Conservation (phyloP, 2,329 filamentous ascomycete species). For the Aureobasidium sp. region DNA sequence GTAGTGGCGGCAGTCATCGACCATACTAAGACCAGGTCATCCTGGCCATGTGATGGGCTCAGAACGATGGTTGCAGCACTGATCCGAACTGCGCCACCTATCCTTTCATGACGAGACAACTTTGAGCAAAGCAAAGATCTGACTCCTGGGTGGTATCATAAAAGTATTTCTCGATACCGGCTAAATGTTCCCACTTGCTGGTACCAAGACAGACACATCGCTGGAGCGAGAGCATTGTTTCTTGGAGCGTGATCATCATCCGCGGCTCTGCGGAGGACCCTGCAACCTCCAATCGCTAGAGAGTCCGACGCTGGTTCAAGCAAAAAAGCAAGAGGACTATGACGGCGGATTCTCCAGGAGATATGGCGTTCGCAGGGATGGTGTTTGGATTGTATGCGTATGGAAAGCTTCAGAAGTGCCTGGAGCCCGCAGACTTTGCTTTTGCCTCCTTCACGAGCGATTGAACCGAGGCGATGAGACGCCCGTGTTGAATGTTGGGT, state of each 20-base stretch:
- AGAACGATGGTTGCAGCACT: not conserved
- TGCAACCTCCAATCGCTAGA: slow-evolving; percentile 47
- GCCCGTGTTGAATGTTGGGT: not conserved
- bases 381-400: slow-evolving; percentile 43
- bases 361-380: slow-evolving; percentile 39
- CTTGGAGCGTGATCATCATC: slow-evolving; percentile 35
- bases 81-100: slow-evolving; percentile 17
- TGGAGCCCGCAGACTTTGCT: slow-evolving; percentile 37
- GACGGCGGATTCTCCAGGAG: slow-evolving; percentile 33
- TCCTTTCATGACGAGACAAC: slow-evolving; percentile 32
- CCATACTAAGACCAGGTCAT: not conserved
- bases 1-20: not conserved
- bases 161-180: slow-evolving; percentile 19
- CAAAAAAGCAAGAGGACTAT: slow-evolving; percentile 25
- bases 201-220: slow-evolving; percentile 34
- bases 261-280: slow-evolving; percentile 47
- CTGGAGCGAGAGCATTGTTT: slow-evolving; percentile 43
- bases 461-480: not conserved
- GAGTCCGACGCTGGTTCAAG: slow-evolving; percentile 39
- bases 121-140: slow-evolving; percentile 27
- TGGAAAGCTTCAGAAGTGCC: slow-evolving; percentile 35
- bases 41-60: not conserved
- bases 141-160: slow-evolving; percentile 36
- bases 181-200: no score
- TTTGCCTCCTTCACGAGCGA: slow-evolving; percentile 3